Evolutionary conservation across 768 basidiomycete species (phyloP).

Genomic region (Boletellus ananas): DNA sequence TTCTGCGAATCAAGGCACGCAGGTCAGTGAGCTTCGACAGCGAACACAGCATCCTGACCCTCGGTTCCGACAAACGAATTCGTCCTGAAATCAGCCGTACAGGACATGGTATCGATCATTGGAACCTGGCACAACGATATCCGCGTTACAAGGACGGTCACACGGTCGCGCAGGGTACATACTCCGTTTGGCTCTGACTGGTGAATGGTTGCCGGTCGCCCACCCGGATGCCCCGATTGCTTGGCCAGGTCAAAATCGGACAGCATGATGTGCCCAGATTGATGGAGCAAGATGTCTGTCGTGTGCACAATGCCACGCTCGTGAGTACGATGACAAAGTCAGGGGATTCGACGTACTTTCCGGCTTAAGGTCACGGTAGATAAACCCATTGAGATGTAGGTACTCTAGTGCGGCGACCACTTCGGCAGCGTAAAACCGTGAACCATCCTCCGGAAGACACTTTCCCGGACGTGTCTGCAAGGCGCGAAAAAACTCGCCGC

Average conservation of each 20-base stretch:
- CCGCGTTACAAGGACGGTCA: conserved; percentile 4
- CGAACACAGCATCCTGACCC: conserved; percentile 48
- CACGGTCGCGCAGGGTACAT: conserved; percentile 28
- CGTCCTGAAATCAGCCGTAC: conserved; percentile 95
- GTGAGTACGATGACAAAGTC: conserved; percentile 8
- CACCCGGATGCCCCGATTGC: conserved; percentile 82
- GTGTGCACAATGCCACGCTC: not conserved
- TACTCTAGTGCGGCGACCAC: conserved; percentile 98
- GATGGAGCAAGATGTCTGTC: conserved; percentile 93
- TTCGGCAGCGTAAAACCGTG: conserved; percentile 97
- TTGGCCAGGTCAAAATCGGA: conserved; percentile 99
- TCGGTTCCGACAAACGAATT: conserved; percentile 99
- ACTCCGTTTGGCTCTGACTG: conserved; percentile 87
- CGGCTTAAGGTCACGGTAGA: conserved; percentile 98
- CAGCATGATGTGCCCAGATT: conserved; percentile 98
- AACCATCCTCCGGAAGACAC: conserved; percentile 91
- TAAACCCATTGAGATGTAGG: conserved; percentile 98
- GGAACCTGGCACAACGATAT: conserved; percentile 55
- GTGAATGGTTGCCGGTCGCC: conserved; percentile 83
- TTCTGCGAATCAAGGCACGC: conserved; percentile 48
- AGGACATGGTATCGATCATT: conserved; percentile 93
- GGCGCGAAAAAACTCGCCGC: conserved; percentile 98
- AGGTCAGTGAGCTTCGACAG: conserved; percentile 13
- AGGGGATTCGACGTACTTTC: conserved; percentile 70
- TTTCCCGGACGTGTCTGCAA: conserved; percentile 95